Conservation (phyloP, 768 basidiomycete species). For the Suillus occidentalis region DNA sequence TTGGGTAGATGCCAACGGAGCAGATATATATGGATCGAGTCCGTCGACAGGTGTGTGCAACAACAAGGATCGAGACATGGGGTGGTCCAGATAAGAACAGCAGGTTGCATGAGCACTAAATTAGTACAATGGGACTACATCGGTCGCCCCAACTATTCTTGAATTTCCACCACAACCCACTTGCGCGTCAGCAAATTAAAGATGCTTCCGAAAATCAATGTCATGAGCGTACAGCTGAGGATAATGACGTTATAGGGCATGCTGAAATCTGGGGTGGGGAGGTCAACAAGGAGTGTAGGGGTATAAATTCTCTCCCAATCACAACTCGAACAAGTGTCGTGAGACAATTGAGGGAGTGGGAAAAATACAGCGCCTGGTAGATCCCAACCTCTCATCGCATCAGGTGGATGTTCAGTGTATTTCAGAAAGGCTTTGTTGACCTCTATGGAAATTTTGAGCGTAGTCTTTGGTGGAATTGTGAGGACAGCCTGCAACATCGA, state of each 20-base stretch:
- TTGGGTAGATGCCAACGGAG: background rate
- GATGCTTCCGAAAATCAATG: slow-evolving; percentile 89
- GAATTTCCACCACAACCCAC: slow-evolving; percentile 59
- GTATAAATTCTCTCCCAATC: slow-evolving; percentile 64
- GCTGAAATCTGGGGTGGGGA: slow-evolving; percentile 98
- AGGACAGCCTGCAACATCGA: slow-evolving; percentile 75
- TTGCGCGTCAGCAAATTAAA: slow-evolving; percentile 85
- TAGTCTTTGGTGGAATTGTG: slow-evolving; percentile 65
- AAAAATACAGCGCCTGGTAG: slow-evolving; percentile 82
- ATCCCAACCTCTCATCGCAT: slow-evolving; percentile 94
- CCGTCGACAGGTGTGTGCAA: background rate
- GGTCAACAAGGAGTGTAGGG: slow-evolving; percentile 76
- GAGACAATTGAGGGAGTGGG: slow-evolving; percentile 23
- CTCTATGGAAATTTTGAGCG: slow-evolving; percentile 65
- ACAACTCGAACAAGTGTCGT: background rate
- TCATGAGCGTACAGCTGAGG: slow-evolving; percentile 87
- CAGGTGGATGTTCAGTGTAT: slow-evolving; percentile 95
- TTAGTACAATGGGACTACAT: background rate
- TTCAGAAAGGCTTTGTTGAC: slow-evolving; percentile 83
- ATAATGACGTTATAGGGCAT: slow-evolving; percentile 99
- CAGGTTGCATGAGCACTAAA: background rate
- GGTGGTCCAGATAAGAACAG: background rate
- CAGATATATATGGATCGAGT: background rate
- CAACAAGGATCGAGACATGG: background rate
- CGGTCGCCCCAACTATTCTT: slow-evolving; percentile 13